A percentile compares a stretch with the other conserved stretches of the same genome.
Evolutionary conservation across 2,329 filamentous ascomycete species (phyloP).

Genomic region (Hymenoscyphus linearis): DNA sequence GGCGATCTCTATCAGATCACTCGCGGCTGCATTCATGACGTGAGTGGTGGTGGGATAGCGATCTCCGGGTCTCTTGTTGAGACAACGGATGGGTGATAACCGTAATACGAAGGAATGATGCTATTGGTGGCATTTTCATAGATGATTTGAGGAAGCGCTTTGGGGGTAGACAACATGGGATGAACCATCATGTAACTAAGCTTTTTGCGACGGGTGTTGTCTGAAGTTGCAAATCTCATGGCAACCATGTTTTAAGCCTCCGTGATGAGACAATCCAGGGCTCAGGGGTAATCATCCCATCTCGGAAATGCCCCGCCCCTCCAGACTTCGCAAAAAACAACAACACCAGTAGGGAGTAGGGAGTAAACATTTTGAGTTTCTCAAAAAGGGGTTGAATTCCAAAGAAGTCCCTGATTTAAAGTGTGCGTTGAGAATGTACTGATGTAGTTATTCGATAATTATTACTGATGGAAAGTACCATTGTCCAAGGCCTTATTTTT

Average conservation of each 20-base stretch:
- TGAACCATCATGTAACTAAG: background rate
- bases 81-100: background rate
- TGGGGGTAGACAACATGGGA: background rate
- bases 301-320: background rate
- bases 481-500: background rate
- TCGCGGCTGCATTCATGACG: background rate
- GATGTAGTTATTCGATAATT: no score
- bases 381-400: no score
- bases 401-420: no score
- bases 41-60: background rate
- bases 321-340: background rate
- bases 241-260: background rate
- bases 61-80: background rate
- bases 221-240: background rate
- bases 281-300: background rate
- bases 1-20: background rate
- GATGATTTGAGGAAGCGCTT: background rate
- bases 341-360: no score
- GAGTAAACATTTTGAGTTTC: no score
- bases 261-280: background rate
- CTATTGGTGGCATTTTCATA: background rate
- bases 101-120: background rate
- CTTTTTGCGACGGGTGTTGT: background rate
- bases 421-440: no score
- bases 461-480: background rate